Evolutionary conservation across 495 filamentous ascomycete species (phyloP), one percentile per base, ranked within the genome.

Genomic region (Aspergillus ellipticus): DNA sequence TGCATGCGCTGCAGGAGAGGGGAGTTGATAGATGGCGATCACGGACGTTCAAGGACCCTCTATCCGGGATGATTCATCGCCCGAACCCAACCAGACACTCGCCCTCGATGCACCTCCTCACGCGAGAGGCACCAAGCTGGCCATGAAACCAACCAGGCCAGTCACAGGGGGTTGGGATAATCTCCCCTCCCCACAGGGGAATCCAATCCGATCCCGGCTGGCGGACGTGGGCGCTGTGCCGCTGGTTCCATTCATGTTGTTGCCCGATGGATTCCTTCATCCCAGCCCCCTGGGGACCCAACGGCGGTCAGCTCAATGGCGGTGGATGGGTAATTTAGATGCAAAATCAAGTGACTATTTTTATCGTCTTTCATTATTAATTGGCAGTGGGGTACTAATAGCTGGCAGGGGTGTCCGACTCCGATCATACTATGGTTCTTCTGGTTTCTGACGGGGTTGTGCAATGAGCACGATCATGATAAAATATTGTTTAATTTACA

Each of bases 221-320:
- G 33, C 33, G 33, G 33, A 15, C 33, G 33, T 37, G 8, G 35
- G 35, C 35, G 35, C n/a, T 13, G 35, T 39, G 11, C 35, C n/a
- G 35, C 35, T 39, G 35, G 35, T 39, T 39, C 35, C 35, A 39
- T 13, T 39, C 35, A 39, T 39, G 22, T 58, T 58, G 55, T 58
- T 58, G 55, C 55, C 55, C 55, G 50, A 58, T 49, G 49, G 29
- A 51, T 43, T 29, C 22, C 20, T 49, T 45, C 11, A 22, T 50
- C 22, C 54, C 54, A 56, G 39, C 47, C 29, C 53, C 33, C 26
- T 57, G 24, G 41, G 42, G 41, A 57, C 49, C 55, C 55, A 57
- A 57, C 49, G 39, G 55, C 16, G 39, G 47, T 42, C 16, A 39
- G 13, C 33, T 49, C 22, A 28, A 26, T 37, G 19, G 24, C 45